Base-by-base conservation (phyloP, 108 stramenopile genomes). In the Cyclotella choctawhatcheeana region DNA sequence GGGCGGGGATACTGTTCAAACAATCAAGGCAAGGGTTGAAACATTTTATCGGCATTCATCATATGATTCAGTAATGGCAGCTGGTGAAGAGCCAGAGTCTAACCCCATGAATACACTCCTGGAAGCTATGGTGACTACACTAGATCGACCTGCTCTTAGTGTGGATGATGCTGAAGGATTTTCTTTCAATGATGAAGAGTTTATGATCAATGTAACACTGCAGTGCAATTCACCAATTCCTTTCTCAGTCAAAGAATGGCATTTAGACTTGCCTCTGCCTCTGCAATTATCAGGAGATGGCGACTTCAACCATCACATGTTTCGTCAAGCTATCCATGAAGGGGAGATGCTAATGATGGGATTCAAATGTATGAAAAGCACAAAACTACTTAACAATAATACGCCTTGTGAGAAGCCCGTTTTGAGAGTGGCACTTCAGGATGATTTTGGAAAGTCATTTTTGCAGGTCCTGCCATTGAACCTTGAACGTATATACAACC, bases 171-270 rank as follows among this genome's bases (percentile, higher is more conserved):
- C 82, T 40, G 82, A 86, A 16, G 79, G 64, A 6, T 69, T 76
- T 16, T 64, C 59, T 51, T 66, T 73, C 35, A 68, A 64, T 5
- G 63, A 83, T 25, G 62, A 84, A 31, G 45, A 70, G 35, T 71
- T 84, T 22, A 70, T 91, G 70, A 52, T 91, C 12, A 87, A 79
- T 48, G 73, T 87, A 12, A 37, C 75, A 50, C 51, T 91, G 30
- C 77, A 76, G 30, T 91, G 87, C 47, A 88, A 91, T 51, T 84
- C 87, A 47, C 88, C 90, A 24, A 69, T 84, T 68, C 85, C 81
- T 1, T 91, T 85, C 60, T 81, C 30, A 24, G 56, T 91, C 14
- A 85, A 86, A 27, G 85, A 91, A 53, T 88, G 84, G 90, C 43
- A 84, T 33, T 25, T 88, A 5, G 50, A 64, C 44, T 52, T 88